Evolutionary conservation across 495 filamentous ascomycete species (phyloP), one percentile per base, ranked within the genome.

Genomic region (Pyrenula massariospora): DNA sequence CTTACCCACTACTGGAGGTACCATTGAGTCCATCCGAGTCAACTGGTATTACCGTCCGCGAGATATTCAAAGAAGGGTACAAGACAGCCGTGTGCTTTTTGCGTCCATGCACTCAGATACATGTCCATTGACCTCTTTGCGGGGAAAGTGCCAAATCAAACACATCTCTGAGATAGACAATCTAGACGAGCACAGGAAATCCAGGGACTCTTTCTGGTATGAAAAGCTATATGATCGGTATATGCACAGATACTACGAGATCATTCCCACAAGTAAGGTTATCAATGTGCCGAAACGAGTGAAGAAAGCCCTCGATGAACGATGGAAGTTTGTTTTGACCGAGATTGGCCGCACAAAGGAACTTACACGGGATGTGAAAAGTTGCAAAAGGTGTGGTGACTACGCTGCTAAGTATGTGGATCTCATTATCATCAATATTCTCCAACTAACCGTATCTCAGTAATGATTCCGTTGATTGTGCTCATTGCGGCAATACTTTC

Each of bases 31-130:
- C 22, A 68, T 99, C 63, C 84, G 90, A 57, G 85, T 97, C 62
- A 99, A 99, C 71, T 99, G 93, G 93, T 96, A 90, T 70, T 97
- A 97, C 67, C 82, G 93, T 15, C 92, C 94, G 53, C 88, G 91
- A 71, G 93, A 99, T 67, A 94, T 99, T 56, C 88, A 88, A 59
- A 87, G 89, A 51, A 91, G 90, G 68, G 85, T 87, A 60, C 85
- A 86, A 61, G 93, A 99, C 72, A 89, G 86, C 54, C 84, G 93
- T 56, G 75, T 89, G 59, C 79, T 97, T 24, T 97, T 91, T 70
- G 90, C 89, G 53, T 95, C 92, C 11, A 99, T 99, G 93, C 93
- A 99, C 63, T 96, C 93, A 24, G 94, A 99, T 70, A 88, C 87
- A 53, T 95, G 89, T 65, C 94, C 94, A 49, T 78, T 99, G 58